Evolutionary conservation across 106 monocot species (phyloP).

Genomic region (Chionographis japonica): DNA sequence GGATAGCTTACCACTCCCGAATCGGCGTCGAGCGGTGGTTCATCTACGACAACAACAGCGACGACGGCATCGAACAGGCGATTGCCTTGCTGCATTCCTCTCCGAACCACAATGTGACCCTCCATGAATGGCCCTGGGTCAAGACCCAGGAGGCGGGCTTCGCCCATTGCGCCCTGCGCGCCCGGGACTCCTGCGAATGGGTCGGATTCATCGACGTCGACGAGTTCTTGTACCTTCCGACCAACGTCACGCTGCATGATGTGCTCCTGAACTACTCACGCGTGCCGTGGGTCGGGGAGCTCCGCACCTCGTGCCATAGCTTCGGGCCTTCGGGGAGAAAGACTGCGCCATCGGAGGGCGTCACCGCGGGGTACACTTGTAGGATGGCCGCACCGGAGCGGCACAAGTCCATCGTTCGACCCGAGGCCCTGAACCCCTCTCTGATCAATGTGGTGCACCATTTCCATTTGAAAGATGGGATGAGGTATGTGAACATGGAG

Average conservation of each 20-base stretch:
- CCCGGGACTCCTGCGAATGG: slow-evolving; percentile 71
- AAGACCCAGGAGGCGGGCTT: slow-evolving; percentile 97
- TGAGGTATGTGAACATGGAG: slow-evolving; percentile 63
- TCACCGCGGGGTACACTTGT: slow-evolving; percentile 80
- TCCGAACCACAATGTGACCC: slow-evolving; percentile 32
- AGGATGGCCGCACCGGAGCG: slow-evolving; percentile 69
- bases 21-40: slow-evolving; percentile 85
- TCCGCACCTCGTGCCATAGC: slow-evolving; percentile 71
- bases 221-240: slow-evolving; percentile 82
- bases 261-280: slow-evolving; percentile 56
- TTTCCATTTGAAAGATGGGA: slow-evolving; percentile 73
- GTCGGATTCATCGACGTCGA: slow-evolving; percentile 96
- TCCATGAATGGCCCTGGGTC: slow-evolving; percentile 82
- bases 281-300: slow-evolving; percentile 57
- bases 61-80: slow-evolving; percentile 52
- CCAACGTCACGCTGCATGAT: slow-evolving; percentile 29
- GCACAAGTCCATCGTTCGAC: slow-evolving; percentile 86
- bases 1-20: slow-evolving; percentile 70
- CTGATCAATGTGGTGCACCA: slow-evolving; percentile 93
- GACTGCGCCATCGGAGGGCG: slow-evolving; percentile 46
- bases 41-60: slow-evolving; percentile 96
- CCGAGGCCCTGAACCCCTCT: slow-evolving; percentile 67
- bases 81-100: slow-evolving; percentile 19
- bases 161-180: slow-evolving; percentile 79
- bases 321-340: slow-evolving; percentile 85